Evolutionary conservation across 1,139 yeast genomes (phyloP), one percentile per base, ranked within the genome.

Genomic region (Lodderomyces metapsilosis): DNA sequence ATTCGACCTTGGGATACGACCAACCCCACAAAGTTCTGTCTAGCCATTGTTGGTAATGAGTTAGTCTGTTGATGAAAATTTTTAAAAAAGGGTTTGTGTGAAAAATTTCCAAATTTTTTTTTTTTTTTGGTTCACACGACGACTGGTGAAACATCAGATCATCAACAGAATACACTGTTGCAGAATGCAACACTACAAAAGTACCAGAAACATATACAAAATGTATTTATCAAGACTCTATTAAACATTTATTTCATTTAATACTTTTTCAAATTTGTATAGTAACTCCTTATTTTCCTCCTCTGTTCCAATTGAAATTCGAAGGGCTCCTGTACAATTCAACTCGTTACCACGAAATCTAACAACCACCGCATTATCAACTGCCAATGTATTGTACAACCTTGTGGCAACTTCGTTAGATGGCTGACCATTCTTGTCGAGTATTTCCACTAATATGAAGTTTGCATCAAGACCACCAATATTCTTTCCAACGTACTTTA

Each of bases 1-100:
- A 91, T 91, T 62, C 88, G 88, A 36, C 98, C 98, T 61, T 89
- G 97, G 43, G 97, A 88, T 32, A 88, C 82, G 53, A 92, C 98
- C 62, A 88, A 82, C 41, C 98, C 98, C 42, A 88, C 72, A 58
- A 91, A 88, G 61, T 88, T 88, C 56, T 88, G 96, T 66, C 88
- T 83, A 44, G 92, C 89, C 96, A 88, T 89, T 13, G 31, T 12
- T 89, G 16, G 31, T 12, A n/a, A 25, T 5, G 40, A 30, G 22
- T 4, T 12, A 8, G 16, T 21, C 23, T 21, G 5, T 23, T n/a
- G 20, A 21, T 28, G n/a, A 12, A 9, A 17, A 27, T n/a, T 25
- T 10, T 20, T 8, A 8, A 20, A 24, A n/a, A n/a, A n/a, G n/a
- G n/a, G n/a, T n/a, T n/a, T n/a, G n/a, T n/a, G 12, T 24, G 27